Conservation (phyloP, 805 yeast species). For the Wickerhamiella nectarea region DNA sequence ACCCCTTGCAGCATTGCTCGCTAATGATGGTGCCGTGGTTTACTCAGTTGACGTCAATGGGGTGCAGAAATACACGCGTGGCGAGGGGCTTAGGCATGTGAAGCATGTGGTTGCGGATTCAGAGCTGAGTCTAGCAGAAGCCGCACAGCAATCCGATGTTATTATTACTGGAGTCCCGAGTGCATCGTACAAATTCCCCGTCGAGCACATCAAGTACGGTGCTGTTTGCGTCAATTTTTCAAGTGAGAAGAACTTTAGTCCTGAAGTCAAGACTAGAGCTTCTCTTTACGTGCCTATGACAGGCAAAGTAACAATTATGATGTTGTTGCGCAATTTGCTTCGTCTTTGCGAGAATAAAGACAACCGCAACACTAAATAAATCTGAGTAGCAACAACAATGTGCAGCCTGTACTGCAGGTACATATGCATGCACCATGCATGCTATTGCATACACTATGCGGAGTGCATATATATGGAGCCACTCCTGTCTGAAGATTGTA, state of each 20-base stretch:
- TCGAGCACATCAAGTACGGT: constrained; percentile 67
- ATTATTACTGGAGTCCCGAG: constrained; percentile 94
- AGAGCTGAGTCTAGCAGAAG: constrained; percentile 40
- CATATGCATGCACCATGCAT: neutral
- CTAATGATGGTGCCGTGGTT: constrained; percentile 95
- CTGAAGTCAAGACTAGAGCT: constrained; percentile 71
- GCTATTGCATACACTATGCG: neutral
- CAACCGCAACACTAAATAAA: constrained; percentile 9
- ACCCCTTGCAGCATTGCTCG: constrained; percentile 87
- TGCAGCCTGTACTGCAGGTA: neutral
- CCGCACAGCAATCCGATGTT: constrained; percentile 70
- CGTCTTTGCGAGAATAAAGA: constrained; percentile 61
- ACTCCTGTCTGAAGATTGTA: neutral
- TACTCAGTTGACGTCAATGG: constrained; percentile 82
- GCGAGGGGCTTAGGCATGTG: constrained; percentile 69
- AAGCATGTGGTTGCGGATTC: constrained; percentile 70
- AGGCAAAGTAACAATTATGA: constrained; percentile 92
- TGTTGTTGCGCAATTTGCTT: constrained; percentile 79
- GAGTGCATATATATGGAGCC: neutral
- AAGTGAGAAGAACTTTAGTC: constrained; percentile 69
- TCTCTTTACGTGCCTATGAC: constrained; percentile 88
- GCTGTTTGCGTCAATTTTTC: constrained; percentile 85
- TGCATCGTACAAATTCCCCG: constrained; percentile 70
- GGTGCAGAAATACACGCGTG: constrained; percentile 84
- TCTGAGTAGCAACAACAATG: neutral